Evolutionary conservation across 2,329 filamentous ascomycete species (phyloP), one percentile per base, ranked within the genome.

Genomic region (Macrophomina tecta): DNA sequence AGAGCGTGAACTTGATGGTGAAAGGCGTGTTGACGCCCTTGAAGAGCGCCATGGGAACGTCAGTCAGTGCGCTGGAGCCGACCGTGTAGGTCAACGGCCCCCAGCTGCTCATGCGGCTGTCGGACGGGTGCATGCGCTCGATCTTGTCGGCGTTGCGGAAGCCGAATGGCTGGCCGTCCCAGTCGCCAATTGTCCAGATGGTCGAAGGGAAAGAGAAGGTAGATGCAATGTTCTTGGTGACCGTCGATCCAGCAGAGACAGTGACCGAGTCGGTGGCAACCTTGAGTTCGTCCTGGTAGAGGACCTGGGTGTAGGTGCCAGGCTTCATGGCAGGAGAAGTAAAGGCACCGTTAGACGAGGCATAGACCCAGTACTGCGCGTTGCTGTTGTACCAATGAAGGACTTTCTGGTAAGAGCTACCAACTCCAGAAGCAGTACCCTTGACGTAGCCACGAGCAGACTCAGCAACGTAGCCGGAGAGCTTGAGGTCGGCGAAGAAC

Each of bases 81-180:
- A 89, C 84, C 1, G 85, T 89, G 77, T 88, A 90, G 0, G 87
- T 90, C 14, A 83, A 71, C 0, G 87, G 82, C 0, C 81, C 83
- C 89, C 89, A 91, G 66, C 79, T 81, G 36, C 80, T 77, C 88
- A 91, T 91, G 71, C 89, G 85, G 52, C 78, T 79, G 76, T 90
- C 89, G 3, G 86, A 87, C 3, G 89, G 89, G 73, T 91, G 89
- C 89, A 91, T 91, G 63, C 87, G 84, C 16, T 87, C 82, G 73
- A 90, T 86, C 72, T 90, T 90, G 66, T 85, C 88, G 16, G 88
- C 88, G 73, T 91, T 91, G 70, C 84, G 84, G 81, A 91, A 89
- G 12, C 87, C 88, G 7, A 69, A 75, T 4, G 75, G 73, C 76
- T 86, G 82, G 58, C 89, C 88, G 70, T 91, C 89, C 79, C 86